Evolutionary conservation across 352 stramenopile species (phyloP).

Genomic region (Globisporangium camurandrum): DNA sequence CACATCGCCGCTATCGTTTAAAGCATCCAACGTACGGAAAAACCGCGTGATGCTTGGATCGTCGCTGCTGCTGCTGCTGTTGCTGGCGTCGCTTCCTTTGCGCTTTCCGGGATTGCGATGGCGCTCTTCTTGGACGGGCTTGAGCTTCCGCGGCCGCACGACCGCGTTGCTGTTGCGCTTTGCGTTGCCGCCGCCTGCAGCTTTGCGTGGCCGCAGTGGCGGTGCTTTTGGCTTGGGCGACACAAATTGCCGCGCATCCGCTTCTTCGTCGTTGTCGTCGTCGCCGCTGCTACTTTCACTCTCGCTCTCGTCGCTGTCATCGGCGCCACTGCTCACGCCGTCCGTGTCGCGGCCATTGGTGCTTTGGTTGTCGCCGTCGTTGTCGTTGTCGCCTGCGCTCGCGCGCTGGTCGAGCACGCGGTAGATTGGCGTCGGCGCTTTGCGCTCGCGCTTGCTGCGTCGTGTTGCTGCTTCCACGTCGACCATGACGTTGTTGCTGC

Average conservation of each 20-base stretch:
- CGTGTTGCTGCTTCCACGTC: constrained; percentile 35
- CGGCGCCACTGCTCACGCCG: no score
- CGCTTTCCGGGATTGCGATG: no score
- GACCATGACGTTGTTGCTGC: no score
- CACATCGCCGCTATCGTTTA: neutral
- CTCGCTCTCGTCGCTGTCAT: constrained; percentile 14
- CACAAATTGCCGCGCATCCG: constrained; percentile 13
- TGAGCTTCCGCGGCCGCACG: constrained; percentile 21
- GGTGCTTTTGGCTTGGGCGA: constrained; percentile 8
- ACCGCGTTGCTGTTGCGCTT: constrained; percentile 13
- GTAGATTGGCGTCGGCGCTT: constrained; percentile 63
- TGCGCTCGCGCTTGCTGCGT: constrained; percentile 53
- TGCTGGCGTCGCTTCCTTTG: constrained; percentile 11
- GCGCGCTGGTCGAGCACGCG: constrained; percentile 47
- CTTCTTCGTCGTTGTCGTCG: constrained; percentile 12
- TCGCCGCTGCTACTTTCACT: constrained; percentile 14
- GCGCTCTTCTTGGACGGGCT: constrained; percentile 17
- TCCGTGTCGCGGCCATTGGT: no score
- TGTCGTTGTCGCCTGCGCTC: neutral
- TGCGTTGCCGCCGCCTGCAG: no score
- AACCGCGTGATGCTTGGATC: constrained; percentile 4
- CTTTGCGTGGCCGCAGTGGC: neutral
- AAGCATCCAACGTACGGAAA: constrained; percentile 1
- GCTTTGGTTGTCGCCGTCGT: constrained; percentile 16
- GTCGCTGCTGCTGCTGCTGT: no score